Conservation (phyloP, 2,329 filamentous ascomycete species). For the Bretziella fagacearum region DNA sequence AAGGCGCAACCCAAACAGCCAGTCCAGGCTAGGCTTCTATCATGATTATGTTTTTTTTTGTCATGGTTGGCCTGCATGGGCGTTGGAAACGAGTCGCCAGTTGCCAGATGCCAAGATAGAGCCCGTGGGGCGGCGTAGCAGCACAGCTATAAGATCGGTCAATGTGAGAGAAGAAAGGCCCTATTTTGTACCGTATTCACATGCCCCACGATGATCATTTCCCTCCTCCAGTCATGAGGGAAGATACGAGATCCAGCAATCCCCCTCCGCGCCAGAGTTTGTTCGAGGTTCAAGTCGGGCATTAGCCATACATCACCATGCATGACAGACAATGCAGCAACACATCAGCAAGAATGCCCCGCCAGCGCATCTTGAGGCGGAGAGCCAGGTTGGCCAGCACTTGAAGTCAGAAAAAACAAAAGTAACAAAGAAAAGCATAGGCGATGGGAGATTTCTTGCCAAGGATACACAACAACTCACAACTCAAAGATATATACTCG, state of each 20-base stretch:
- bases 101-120: background rate
- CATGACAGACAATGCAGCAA: slow-evolving; percentile 4
- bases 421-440: background rate
- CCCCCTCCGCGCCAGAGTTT: background rate
- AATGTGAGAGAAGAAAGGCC: background rate
- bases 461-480: background rate
- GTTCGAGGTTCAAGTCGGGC: background rate
- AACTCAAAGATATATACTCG: background rate
- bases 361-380: slow-evolving; percentile 3
- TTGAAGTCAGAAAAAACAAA: background rate
- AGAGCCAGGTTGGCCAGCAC: too few relatives aligned
- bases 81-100: background rate
- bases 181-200: background rate
- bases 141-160: background rate
- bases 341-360: background rate
- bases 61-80: too few relatives aligned
- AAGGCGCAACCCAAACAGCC: too few relatives aligned
- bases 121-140: background rate
- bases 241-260: background rate
- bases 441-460: background rate
- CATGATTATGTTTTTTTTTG: too few relatives aligned
- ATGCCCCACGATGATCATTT: background rate
- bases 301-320: slow-evolving; percentile 8
- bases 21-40: too few relatives aligned
- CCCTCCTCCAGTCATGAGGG: background rate